These are phyloP conservation scores for Xylariaceae sp. DNA, from an alignment of 2,329 filamentous ascomycete species.

Conservation along the genomic window DNA sequence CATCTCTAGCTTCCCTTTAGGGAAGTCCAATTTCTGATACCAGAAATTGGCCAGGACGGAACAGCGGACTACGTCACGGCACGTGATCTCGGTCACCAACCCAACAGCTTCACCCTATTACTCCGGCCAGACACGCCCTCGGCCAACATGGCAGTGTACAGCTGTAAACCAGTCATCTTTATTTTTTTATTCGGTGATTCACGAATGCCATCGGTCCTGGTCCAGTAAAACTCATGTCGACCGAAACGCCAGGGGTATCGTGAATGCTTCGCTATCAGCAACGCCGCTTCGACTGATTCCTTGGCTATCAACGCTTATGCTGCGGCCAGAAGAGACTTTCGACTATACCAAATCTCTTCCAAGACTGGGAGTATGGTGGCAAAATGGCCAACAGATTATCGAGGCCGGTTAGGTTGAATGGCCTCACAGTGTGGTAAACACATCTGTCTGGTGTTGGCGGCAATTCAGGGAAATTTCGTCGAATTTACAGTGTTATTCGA, in stretches of 20 bases:
- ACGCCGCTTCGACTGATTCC: too few relatives aligned
- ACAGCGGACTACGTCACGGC: background rate
- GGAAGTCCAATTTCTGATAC: background rate
- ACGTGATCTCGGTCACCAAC: background rate
- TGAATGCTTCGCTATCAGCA: too few relatives aligned
- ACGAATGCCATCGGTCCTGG: background rate
- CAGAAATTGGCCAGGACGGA: background rate
- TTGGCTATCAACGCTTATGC: background rate
- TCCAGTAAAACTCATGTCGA: background rate
- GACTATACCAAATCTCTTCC: background rate
- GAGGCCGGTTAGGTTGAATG: background rate
- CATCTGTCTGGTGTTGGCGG: background rate
- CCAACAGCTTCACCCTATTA: conserved; percentile 13
- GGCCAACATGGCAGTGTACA: conserved; percentile 7
- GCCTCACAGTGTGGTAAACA: background rate
- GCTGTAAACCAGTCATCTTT: background rate
- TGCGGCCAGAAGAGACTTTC: background rate
- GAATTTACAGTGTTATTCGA: background rate
- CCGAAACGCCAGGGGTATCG: background rate
- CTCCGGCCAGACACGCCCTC: background rate
- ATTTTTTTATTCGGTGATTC: background rate
- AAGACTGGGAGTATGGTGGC: background rate
- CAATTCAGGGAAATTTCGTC: background rate
- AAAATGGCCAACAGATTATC: conserved; percentile 6
- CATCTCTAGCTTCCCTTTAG: background rate